Conservation (phyloP, 108 stramenopile genomes). For the Nitzschia sp. region DNA sequence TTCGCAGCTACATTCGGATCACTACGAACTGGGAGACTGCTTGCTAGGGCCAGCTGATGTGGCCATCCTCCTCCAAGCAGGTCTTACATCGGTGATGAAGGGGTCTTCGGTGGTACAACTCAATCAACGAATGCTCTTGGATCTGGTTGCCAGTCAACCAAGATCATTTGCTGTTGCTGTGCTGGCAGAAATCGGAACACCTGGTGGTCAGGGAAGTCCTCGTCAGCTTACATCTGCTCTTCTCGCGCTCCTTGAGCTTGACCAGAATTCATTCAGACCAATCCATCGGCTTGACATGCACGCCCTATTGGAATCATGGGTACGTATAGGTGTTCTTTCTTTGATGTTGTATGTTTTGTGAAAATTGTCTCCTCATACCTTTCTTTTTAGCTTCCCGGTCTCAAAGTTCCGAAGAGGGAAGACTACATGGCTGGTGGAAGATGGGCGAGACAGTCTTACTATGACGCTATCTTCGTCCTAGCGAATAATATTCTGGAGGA, state of each 20-base stretch:
- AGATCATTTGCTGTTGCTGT: constrained; percentile 82
- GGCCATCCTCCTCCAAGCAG: constrained; percentile 87
- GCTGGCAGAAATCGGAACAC: constrained; percentile 83
- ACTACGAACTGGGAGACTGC: constrained; percentile 84
- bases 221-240: constrained; percentile 73
- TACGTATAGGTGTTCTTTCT: no score
- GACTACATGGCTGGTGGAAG: constrained; percentile 90
- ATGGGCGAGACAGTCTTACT: constrained; percentile 89
- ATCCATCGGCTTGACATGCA: constrained; percentile 81
- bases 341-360: background rate
- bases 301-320: constrained; percentile 77
- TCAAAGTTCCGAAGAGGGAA: constrained; percentile 78
- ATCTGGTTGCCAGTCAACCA: constrained; percentile 87
- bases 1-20: constrained; percentile 20
- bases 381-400: constrained; percentile 53
- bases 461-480: constrained; percentile 80
- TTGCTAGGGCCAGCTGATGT: constrained; percentile 88
- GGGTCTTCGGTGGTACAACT: constrained; percentile 89
- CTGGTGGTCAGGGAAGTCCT: constrained; percentile 67
- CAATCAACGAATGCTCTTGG: constrained; percentile 89
- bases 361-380: background rate
- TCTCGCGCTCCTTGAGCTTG: constrained; percentile 81
- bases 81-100: constrained; percentile 85
- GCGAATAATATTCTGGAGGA: constrained; percentile 80
- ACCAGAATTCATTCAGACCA: constrained; percentile 78